phyloP scores from a whole-genome alignment of 2,329 filamentous ascomycete species.

The Claviceps lovelessii region DNA sequence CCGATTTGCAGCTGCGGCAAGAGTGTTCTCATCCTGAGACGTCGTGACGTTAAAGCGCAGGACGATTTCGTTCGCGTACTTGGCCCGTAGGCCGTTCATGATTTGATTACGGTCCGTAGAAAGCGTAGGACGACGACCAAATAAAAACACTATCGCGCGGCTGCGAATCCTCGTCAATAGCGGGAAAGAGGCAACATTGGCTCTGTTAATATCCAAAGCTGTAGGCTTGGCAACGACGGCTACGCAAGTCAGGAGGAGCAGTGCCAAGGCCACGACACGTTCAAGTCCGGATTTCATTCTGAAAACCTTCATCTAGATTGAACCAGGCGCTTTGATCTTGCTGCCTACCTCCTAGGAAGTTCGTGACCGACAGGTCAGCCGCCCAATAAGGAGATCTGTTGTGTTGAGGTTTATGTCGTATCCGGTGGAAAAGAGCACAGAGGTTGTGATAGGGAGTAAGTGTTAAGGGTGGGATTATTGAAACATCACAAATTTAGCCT shows the following conservation, averaged over 20 bases:
- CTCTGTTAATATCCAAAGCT: constrained; percentile 1
- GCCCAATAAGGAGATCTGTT: not conserved
- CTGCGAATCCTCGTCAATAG: constrained; percentile 37
- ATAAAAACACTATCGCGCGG: constrained; percentile 33
- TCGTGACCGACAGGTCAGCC: not conserved
- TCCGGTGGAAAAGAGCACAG: too few species aligned
- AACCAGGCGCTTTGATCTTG: not conserved
- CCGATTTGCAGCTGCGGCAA: constrained; percentile 58
- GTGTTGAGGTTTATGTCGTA: not conserved
- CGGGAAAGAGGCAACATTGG: constrained; percentile 25
- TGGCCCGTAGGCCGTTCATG: constrained; percentile 22
- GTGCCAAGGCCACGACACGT: not conserved
- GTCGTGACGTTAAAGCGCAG: constrained; percentile 71
- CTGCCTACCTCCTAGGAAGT: not conserved
- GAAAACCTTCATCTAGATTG: not conserved
- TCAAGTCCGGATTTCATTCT: constrained; percentile 1
- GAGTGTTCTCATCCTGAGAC: constrained; percentile 50
- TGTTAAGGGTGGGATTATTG: too few species aligned
- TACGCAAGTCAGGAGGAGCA: not conserved
- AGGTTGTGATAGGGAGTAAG: too few species aligned
- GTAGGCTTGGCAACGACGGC: not conserved
- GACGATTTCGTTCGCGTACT: constrained; percentile 72
- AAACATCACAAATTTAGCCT: too few species aligned
- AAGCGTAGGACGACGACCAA: constrained; percentile 28
- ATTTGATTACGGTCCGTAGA: constrained; percentile 10